Conservation (phyloP, 2,329 filamentous ascomycete species). For the Colletotrichum cordylinicola region DNA sequence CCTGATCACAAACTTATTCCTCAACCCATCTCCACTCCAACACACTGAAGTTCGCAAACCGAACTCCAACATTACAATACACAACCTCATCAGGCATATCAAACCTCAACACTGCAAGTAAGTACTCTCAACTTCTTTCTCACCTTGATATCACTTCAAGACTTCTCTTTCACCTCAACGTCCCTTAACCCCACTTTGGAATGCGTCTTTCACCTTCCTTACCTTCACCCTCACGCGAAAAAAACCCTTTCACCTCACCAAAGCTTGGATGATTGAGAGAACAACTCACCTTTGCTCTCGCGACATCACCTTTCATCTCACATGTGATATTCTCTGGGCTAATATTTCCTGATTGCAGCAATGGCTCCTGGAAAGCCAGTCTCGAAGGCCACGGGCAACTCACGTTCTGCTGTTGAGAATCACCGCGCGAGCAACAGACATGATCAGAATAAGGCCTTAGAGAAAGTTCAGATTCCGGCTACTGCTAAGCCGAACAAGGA, state of each 20-base stretch:
- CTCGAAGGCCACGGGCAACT: neutral
- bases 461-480: neutral
- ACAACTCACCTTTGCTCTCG: neutral
- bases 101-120: neutral
- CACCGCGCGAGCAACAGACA: neutral
- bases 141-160: neutral
- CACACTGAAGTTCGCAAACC: neutral
- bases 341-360: neutral
- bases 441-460: accelerated
- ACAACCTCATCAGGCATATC: neutral
- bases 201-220: neutral
- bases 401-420: accelerated
- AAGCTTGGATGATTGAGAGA: neutral
- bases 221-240: neutral
- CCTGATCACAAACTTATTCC: neutral
- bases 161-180: neutral
- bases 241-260: neutral
- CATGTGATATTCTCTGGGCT: neutral
- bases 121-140: neutral
- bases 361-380: neutral
- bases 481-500: accelerated
- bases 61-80: neutral
- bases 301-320: neutral
- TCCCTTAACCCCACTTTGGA: neutral
- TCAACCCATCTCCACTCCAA: neutral